Evolutionary conservation across 129 eudicot species (phyloP).

Genomic region (Artemisia tridentata): DNA sequence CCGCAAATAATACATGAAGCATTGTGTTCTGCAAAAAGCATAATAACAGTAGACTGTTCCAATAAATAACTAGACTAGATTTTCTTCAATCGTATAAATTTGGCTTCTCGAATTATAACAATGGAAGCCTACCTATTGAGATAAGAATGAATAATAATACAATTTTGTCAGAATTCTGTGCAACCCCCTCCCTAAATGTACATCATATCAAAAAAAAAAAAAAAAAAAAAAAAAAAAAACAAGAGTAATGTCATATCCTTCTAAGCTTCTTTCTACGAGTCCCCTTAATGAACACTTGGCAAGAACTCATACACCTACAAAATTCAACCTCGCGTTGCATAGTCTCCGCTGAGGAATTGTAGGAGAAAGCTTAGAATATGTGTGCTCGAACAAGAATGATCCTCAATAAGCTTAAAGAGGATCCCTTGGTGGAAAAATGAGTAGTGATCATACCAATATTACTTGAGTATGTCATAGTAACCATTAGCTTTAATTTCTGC

Average conservation of each 20-base stretch:
- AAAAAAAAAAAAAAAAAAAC: neutral
- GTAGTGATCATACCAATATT: conserved; percentile 15
- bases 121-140: conserved; percentile 20
- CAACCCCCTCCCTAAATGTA: conserved; percentile 21
- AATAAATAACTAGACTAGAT: conserved; percentile 17
- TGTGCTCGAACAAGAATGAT: neutral
- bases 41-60: neutral
- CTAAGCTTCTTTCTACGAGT: too few species aligned
- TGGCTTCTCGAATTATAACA: conserved; percentile 35
- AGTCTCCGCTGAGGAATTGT: neutral
- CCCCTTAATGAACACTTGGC: too few species aligned
- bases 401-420: conserved; percentile 10
- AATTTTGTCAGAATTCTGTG: conserved; percentile 26
- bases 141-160: conserved; percentile 21
- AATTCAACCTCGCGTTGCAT: too few species aligned
- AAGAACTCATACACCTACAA: too few species aligned
- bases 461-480: neutral
- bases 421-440: conserved; percentile 20
- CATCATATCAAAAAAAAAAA: conserved; percentile 21
- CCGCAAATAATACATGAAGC: too few species aligned
- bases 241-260: too few species aligned
- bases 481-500: conserved; percentile 50
- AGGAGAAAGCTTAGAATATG: neutral
- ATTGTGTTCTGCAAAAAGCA: neutral
- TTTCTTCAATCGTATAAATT: conserved; percentile 16